Base-by-base conservation (phyloP, 345 rosid species). In the Euclidium syriacum region DNA sequence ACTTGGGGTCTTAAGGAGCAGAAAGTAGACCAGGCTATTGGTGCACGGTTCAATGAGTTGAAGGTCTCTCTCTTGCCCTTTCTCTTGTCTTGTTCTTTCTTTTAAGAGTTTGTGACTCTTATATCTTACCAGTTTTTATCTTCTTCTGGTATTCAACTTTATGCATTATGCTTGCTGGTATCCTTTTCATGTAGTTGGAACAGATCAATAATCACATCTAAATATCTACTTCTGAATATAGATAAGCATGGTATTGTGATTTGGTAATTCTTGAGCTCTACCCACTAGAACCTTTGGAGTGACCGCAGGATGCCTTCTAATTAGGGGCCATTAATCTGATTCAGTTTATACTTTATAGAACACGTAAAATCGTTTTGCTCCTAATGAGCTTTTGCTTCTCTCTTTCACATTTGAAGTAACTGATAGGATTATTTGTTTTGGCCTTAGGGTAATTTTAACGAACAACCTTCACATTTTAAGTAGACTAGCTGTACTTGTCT, bases 1-100 rank as follows among this genome's bases (percentile, higher is more conserved):
- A 77, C 62, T 68, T 85, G 88, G 89, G 58, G 68, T 49, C 62
- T 73, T 32, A 90, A 81, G 65, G 85, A 77, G 74, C 88, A 81
- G 59, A 90, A 79, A 70, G 76, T 86, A n/a, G 81, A 68, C 75
- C 79, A 76, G 73, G 83, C 67, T 75, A 87, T 90, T 34, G 41
- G 79, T 27, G 62, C 73, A 34, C 76, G 87, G 70, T 90, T 56
- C 80, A 75, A 80, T n/a, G 80, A 79, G 72, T 69, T 90, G 73
- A 87, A 82, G 96, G 97, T 87, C 58, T 62, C 38, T 62, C 60
- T 52, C 62, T 46, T 26, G 33, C 52, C 11, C 35, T 8, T 44
- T 30, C 53, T 41, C 42, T 46, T 8, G 42, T 25, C 35, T 11
- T 12, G 11, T n/a, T n/a, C n/a, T 5, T 9, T 38, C 17, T 61